Percentiles rank a stretch among this genome's conserved stretches.
Conservation (phyloP, 139 green algal species). For the Picochlorum sp. region DNA sequence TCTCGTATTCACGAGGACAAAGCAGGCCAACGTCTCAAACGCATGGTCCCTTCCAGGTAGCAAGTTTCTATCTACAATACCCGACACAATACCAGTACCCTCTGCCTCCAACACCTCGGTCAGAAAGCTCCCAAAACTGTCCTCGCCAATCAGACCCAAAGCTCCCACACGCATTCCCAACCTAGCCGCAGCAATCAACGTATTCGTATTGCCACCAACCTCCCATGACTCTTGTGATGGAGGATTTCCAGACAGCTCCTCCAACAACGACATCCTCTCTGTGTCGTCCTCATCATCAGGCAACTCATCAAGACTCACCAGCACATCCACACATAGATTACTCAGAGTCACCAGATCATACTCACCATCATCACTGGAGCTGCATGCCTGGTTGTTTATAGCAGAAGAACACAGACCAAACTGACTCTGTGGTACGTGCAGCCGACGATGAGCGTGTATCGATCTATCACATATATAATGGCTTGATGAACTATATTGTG, state of each 20-base stretch:
- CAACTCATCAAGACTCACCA: constrained; percentile 45
- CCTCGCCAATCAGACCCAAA: constrained; percentile 68
- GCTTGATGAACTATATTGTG: no score
- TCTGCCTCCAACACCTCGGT: constrained; percentile 44
- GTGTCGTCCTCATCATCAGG: constrained; percentile 30
- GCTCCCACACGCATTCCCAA: constrained; percentile 63
- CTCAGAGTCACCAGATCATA: constrained; percentile 62
- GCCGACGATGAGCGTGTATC: no score
- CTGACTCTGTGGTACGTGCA: no score
- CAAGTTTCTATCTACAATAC: constrained; percentile 14
- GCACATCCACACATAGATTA: constrained; percentile 85
- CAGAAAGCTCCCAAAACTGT: constrained; percentile 79
- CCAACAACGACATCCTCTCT: constrained; percentile 31
- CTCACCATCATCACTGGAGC: background rate
- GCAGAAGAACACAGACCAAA: no score
- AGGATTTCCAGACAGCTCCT: constrained; percentile 34
- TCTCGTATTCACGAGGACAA: constrained; percentile 66
- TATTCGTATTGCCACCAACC: constrained; percentile 83
- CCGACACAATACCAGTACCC: constrained; percentile 14
- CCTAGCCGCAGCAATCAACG: constrained; percentile 78
- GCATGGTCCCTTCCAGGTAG: background rate
- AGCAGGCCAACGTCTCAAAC: constrained; percentile 80
- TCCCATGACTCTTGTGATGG: constrained; percentile 30
- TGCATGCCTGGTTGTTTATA: no score
- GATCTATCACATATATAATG: no score